Conservation (phyloP, 495 filamentous ascomycete genomes). For the Penicillium waksmanii region DNA sequence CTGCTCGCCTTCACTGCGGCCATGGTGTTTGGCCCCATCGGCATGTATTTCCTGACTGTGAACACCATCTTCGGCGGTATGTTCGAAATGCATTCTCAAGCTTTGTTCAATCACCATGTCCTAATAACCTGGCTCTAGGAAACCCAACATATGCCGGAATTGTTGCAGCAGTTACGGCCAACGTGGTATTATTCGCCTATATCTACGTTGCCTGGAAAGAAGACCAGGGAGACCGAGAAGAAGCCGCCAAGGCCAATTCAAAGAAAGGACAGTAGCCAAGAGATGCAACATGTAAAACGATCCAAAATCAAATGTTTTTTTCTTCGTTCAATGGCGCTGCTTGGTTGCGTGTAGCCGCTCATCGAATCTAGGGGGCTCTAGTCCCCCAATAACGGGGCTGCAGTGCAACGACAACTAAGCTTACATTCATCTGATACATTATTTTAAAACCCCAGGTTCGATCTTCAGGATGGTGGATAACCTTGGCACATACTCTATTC, state of each 20-base stretch:
- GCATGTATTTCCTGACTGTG: slow-evolving; percentile 82
- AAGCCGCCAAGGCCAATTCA: slow-evolving; percentile 55
- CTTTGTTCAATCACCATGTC: background rate
- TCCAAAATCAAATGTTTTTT: background rate
- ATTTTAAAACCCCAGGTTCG: too few relatives aligned
- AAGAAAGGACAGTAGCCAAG: slow-evolving; percentile 62
- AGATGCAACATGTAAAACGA: background rate
- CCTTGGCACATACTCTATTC: too few relatives aligned
- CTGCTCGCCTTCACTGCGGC: slow-evolving; percentile 86
- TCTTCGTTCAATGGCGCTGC: background rate
- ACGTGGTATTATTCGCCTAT: slow-evolving; percentile 88
- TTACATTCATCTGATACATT: too few relatives aligned
- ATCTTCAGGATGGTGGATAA: too few relatives aligned
- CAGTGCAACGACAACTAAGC: too few relatives aligned
- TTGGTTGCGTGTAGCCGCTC: too few relatives aligned
- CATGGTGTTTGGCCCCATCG: slow-evolving; percentile 85
- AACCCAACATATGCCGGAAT: slow-evolving; percentile 87
- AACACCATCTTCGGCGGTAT: slow-evolving; percentile 77
- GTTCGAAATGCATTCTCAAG: slow-evolving; percentile 9
- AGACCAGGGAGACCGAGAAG: slow-evolving; percentile 69
- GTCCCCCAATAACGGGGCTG: too few relatives aligned
- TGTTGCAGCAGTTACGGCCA: slow-evolving; percentile 84
- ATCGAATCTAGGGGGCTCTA: too few relatives aligned
- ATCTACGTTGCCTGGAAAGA: slow-evolving; percentile 90
- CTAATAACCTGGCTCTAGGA: slow-evolving; percentile 40